A percentile compares a stretch with the other conserved stretches of the same genome.
These are phyloP conservation scores for Alternaria sp. DNA, from an alignment of 2,329 filamentous ascomycete species.

Conservation along the genomic window DNA sequence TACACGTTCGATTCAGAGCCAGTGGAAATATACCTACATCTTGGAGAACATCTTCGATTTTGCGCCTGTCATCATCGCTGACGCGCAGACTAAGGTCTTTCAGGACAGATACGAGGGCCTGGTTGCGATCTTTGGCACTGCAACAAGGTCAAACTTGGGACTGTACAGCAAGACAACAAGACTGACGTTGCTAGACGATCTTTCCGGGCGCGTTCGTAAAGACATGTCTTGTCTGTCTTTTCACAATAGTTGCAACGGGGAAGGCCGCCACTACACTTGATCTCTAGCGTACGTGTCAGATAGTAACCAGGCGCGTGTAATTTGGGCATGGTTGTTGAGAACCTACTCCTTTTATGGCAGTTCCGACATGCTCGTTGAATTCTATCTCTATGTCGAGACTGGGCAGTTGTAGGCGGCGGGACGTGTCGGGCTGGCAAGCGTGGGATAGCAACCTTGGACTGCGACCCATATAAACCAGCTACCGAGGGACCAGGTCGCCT, in stretches of 20 bases:
- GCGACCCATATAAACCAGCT: slow-evolving; percentile 3
- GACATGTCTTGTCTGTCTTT: slow-evolving; percentile 34
- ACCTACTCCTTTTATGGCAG: slow-evolving; percentile 28
- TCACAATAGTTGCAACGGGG: slow-evolving; percentile 45
- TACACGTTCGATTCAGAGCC: not conserved
- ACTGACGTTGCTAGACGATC: slow-evolving; percentile 41
- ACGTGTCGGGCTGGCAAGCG: slow-evolving; percentile 14
- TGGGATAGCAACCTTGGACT: slow-evolving; percentile 19
- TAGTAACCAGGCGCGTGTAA: not conserved
- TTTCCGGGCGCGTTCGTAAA: slow-evolving; percentile 41
- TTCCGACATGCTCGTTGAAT: slow-evolving; percentile 21
- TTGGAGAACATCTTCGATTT: slow-evolving; percentile 22
- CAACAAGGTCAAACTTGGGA: slow-evolving; percentile 3
- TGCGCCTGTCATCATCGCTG: slow-evolving; percentile 16
- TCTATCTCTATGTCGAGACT: slow-evolving; percentile 17
- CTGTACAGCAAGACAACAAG: not conserved
- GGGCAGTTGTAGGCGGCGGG: slow-evolving; percentile 8
- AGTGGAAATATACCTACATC: slow-evolving; percentile 11
- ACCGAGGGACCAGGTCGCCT: not conserved
- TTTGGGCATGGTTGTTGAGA: not conserved
- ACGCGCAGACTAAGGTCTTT: slow-evolving; percentile 29
- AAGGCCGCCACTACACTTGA: slow-evolving; percentile 46
- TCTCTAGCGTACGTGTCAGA: slow-evolving; percentile 29
- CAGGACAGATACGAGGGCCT: slow-evolving; percentile 20
- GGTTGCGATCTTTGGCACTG: slow-evolving; percentile 27